Evolutionary conservation across 139 green algal species (phyloP).

Genomic region (Tetradesmus lagerheimii): DNA sequence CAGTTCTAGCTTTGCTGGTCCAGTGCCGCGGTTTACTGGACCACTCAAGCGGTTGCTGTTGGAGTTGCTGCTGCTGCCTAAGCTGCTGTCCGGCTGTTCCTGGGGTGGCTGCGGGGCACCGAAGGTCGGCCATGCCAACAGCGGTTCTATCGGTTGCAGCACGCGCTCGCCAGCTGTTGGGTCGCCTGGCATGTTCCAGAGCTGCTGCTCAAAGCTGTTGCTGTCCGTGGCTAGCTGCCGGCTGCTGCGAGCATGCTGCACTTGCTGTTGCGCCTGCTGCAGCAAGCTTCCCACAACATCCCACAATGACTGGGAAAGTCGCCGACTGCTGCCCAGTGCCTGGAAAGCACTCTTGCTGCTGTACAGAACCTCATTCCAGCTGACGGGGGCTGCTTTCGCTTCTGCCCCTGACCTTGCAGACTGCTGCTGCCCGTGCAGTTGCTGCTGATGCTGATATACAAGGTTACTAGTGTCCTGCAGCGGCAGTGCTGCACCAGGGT

Average conservation of each 20-base stretch:
- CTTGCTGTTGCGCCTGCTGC: not conserved
- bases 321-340: not conserved
- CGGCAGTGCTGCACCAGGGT: not conserved
- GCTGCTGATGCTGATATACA: not conserved
- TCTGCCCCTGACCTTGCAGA: not conserved
- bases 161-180: constrained; percentile 15
- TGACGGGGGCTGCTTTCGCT: not conserved
- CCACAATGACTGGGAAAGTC: not conserved
- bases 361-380: not conserved
- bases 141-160: constrained; percentile 2
- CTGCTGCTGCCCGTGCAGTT: not conserved
- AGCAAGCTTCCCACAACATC: not conserved
- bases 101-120: not conserved
- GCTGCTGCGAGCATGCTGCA: not conserved
- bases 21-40: not conserved
- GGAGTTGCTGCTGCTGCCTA: constrained; percentile 3
- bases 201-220: not conserved
- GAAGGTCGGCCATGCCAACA: not conserved
- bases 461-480: not conserved
- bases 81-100: not conserved
- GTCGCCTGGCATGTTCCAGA: constrained; percentile 16
- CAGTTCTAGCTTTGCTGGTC: constrained; percentile 9
- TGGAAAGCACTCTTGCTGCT: not conserved
- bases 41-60: not conserved
- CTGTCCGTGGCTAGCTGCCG: not conserved